These are phyloP conservation scores for Vitellaria paradoxa DNA, from an alignment of 179 eudicot species.

Conservation along the genomic window DNA sequence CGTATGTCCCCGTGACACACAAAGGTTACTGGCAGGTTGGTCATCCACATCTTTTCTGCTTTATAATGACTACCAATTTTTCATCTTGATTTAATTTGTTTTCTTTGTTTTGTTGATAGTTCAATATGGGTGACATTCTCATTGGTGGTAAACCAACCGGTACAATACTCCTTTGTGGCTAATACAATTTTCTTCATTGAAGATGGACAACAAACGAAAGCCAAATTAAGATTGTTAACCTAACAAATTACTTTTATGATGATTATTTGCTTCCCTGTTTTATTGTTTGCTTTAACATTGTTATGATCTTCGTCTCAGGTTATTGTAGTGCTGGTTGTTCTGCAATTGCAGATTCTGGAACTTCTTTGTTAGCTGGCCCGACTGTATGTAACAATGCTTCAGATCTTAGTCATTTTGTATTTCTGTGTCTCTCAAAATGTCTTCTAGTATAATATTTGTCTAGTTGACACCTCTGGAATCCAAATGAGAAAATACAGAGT, in stretches of 20 bases:
- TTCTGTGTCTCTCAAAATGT: neutral
- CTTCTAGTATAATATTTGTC: neutral
- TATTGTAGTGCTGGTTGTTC: slow-evolving; percentile 49
- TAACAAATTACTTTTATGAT: neutral
- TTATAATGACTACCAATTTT: neutral
- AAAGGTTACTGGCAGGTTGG: slow-evolving; percentile 94
- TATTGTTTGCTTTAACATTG: neutral
- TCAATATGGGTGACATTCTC: slow-evolving; percentile 57
- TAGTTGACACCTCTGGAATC: neutral
- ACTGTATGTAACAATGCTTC: slow-evolving; percentile 32
- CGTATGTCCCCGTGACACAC: slow-evolving; percentile 62
- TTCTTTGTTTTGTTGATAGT: slow-evolving; percentile 25
- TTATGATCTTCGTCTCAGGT: slow-evolving; percentile 28
- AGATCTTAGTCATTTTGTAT: neutral
- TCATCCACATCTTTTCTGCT: neutral
- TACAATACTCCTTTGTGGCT: slow-evolving; percentile 15
- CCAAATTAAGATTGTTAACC: neutral
- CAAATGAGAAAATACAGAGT: neutral
- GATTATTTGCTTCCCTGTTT: neutral
- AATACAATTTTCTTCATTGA: neutral
- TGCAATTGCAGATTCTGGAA: slow-evolving; percentile 57
- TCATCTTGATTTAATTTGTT: neutral
- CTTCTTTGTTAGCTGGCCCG: slow-evolving; percentile 57
- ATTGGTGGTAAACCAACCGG: slow-evolving; percentile 54
- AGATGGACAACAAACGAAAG: neutral